Percentiles rank a stretch among this genome's conserved stretches.
Evolutionary conservation across 2,329 filamentous ascomycete genomes (phyloP).

Genomic region (Aspergillus jensenii): DNA sequence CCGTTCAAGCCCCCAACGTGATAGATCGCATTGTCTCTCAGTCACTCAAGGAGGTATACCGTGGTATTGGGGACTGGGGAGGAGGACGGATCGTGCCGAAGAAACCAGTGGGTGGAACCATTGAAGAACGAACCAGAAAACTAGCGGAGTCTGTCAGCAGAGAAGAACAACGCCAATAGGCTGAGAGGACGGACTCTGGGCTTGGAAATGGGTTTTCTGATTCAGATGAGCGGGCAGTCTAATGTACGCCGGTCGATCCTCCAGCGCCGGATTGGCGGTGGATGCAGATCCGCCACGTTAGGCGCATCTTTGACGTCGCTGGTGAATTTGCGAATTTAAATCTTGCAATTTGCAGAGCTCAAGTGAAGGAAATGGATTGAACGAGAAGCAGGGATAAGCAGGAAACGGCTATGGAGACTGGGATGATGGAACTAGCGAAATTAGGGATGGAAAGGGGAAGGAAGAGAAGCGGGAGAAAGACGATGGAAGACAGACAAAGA

Average conservation of each 20-base stretch:
- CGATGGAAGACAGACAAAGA: background rate
- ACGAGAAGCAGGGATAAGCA: background rate
- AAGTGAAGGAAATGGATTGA: background rate
- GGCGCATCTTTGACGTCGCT: slow-evolving; percentile 16
- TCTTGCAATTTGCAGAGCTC: background rate
- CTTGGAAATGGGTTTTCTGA: background rate
- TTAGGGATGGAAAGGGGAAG: background rate
- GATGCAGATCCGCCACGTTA: slow-evolving; percentile 14
- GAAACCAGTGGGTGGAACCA: slow-evolving; percentile 3
- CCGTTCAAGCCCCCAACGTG: background rate
- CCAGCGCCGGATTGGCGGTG: slow-evolving; percentile 9
- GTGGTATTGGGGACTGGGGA: background rate
- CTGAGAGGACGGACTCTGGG: background rate
- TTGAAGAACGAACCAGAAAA: slow-evolving; percentile 3
- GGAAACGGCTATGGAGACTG: background rate
- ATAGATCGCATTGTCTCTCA: background rate
- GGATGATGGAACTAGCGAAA: background rate
- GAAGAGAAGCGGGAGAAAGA: background rate
- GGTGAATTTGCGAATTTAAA: background rate
- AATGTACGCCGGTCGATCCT: slow-evolving; percentile 23
- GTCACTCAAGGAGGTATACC: background rate
- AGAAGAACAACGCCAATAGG: slow-evolving; percentile 1
- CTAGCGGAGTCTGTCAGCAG: slow-evolving; percentile 5
- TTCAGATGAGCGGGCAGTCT: slow-evolving; percentile 13
- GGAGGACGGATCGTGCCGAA: slow-evolving; percentile 16